phyloP scores from a whole-genome alignment of 192 early-diverging fungal genomes.

The Backusella mclennaniae region DNA sequence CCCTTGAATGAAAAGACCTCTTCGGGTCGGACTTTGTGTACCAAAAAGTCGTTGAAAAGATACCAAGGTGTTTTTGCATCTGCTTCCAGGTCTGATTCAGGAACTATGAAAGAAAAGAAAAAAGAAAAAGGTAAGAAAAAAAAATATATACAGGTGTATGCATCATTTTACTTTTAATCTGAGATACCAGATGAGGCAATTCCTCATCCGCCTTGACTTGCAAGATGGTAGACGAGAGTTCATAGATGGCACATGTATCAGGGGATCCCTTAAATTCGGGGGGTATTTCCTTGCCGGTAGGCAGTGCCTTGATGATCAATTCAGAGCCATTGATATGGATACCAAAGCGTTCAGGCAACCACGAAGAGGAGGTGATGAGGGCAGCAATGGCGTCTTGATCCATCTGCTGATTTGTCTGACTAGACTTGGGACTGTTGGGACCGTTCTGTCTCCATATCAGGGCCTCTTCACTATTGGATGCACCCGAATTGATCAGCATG shows the following conservation, averaged over 20 bases:
- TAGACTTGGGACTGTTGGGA: conserved; percentile 22
- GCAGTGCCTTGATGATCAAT: conserved; percentile 33
- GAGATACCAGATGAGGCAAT: conserved; percentile 67
- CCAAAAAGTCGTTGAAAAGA: conserved; percentile 95
- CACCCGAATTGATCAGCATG: conserved; percentile 77
- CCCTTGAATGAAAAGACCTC: conserved; percentile 63
- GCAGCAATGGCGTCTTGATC: conserved; percentile 12
- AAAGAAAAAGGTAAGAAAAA: neutral
- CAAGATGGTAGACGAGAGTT: conserved; percentile 58
- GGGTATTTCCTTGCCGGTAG: conserved; percentile 18
- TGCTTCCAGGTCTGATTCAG: conserved; percentile 34
- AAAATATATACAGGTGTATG: neutral
- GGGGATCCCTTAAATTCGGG: conserved; percentile 28
- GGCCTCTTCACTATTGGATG: conserved; percentile 51
- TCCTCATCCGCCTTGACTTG: conserved; percentile 57
- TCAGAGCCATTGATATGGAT: conserved; percentile 32
- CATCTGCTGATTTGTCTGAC: neutral
- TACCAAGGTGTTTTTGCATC: conserved; percentile 64
- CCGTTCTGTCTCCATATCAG: conserved; percentile 48
- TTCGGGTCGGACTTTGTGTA: conserved; percentile 65
- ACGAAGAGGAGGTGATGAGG: conserved; percentile 26
- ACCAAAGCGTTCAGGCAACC: conserved; percentile 46
- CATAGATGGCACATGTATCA: conserved; percentile 53
- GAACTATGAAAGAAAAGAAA: conserved; percentile 27
- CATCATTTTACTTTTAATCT: conserved; percentile 51